Evolutionary conservation across 2,329 filamentous ascomycete genomes (phyloP), one percentile per base, ranked within the genome.

Genomic region (Claviceps digitariae): DNA sequence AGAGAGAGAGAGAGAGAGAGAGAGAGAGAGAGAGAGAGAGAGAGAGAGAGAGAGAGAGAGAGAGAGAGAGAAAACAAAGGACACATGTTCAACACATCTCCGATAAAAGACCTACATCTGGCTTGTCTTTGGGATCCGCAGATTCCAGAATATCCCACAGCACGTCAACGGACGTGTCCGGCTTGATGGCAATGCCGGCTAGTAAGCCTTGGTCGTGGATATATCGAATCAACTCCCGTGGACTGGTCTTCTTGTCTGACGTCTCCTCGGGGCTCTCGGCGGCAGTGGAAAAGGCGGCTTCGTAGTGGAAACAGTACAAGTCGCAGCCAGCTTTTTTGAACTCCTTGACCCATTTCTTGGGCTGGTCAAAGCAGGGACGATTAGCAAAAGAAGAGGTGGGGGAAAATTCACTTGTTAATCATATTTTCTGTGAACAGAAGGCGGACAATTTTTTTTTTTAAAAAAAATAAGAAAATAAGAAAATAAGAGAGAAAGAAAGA

Each of bases 301-400:
- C 93, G 72, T 97, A 97, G 76, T 98, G 93, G 77, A 98, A 98
- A 77, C 93, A 97, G 76, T 98, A 98, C n/a, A 98, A 78, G 69
- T 98, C 90, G 71, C 90, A 96, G 52, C 93, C 93, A 56, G 90
- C 93, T 52, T 86, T 83, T 69, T 93, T 83, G 75, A 98, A 97
- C 57, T 95, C 88, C 66, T 87, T 87, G 63, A 96, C 90, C 93
- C 93, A 98, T 77, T 90, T 90, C 77, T 97, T 94, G 60, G 93
- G 93, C 90, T 93, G 60, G n/a, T 4, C 40, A 21, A 43, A 21
- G n/a, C n/a, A 6, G 21, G 20, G 21, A 8, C 5, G 23, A 13
- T 46, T 29, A 46, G 44, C 40, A 4, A 21, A 4, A 13, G 15
- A 34, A 34, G 27, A 8, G 27, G 27, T n/a, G n/a, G n/a, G n/a